phyloP scores from a whole-genome alignment of 192 early-diverging fungal species.

The Chytriomyces confervae region DNA sequence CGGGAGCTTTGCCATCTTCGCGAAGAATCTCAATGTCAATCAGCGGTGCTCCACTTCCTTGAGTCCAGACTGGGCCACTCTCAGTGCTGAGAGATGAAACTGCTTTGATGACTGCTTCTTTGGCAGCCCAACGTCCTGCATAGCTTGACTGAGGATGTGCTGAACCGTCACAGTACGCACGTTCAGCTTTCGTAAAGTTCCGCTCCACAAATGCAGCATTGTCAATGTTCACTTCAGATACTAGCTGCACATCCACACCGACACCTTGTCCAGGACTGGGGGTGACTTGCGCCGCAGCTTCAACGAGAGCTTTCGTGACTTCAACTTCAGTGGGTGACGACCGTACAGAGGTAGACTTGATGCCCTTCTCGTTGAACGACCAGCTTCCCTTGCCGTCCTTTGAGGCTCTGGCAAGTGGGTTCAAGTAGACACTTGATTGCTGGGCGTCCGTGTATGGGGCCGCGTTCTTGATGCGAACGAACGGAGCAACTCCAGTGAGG shows the following conservation, averaged over 20 bases:
- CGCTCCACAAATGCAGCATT: conserved; percentile 87
- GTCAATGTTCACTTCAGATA: conserved; percentile 78
- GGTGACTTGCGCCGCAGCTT: conserved; percentile 46
- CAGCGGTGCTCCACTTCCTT: conserved; percentile 85
- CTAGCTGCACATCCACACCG: conserved; percentile 86
- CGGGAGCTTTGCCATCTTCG: conserved; percentile 75
- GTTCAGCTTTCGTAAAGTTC: conserved; percentile 87
- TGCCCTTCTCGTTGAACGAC: conserved; percentile 59
- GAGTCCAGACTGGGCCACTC: conserved; percentile 64
- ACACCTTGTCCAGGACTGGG: conserved; percentile 41
- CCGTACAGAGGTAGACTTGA: conserved; percentile 30
- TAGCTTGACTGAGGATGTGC: conserved; percentile 82
- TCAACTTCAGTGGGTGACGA: conserved; percentile 55
- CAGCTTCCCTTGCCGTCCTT: conserved; percentile 76
- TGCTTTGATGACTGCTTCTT: conserved; percentile 96
- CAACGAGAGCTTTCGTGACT: conserved; percentile 57
- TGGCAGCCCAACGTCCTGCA: conserved; percentile 94
- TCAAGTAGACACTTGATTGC: conserved; percentile 83
- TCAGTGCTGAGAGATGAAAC: conserved; percentile 67
- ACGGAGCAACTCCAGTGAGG: conserved; percentile 79
- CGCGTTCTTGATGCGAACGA: conserved; percentile 85
- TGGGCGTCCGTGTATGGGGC: conserved; percentile 85
- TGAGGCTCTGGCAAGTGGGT: conserved; percentile 82
- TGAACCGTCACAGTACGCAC: conserved; percentile 73
- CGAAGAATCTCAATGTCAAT: conserved; percentile 86